phyloP scores from a whole-genome alignment of 192 early-diverging fungal species.

The Podila epigama region DNA sequence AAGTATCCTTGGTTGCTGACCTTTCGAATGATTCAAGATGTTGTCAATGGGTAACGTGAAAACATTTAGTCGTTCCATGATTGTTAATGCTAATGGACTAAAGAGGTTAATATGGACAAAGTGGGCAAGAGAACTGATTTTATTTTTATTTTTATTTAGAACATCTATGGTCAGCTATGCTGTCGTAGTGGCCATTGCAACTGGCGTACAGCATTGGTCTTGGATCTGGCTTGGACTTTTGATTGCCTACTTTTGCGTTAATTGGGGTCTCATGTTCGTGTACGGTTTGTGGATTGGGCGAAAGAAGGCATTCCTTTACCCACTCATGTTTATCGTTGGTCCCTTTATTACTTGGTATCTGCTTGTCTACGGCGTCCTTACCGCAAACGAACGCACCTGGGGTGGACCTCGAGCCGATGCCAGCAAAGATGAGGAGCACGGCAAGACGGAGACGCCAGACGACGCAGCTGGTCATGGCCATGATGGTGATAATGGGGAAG shows the following conservation, averaged over 20 bases:
- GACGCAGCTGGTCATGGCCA: neutral
- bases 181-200: slow-evolving; percentile 1
- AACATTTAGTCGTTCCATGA: neutral
- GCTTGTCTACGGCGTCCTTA: slow-evolving; percentile 20
- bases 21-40: slow-evolving; percentile 18
- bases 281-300: slow-evolving; percentile 17
- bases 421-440: neutral
- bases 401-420: slow-evolving; percentile 20
- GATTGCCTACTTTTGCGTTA: slow-evolving; percentile 1
- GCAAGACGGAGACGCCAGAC: neutral
- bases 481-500: neutral
- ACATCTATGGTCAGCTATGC: slow-evolving; percentile 20
- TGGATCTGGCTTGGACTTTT: slow-evolving; percentile 9
- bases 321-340: slow-evolving; percentile 14
- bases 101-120: no score
- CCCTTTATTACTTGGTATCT: slow-evolving; percentile 24
- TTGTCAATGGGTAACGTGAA: slow-evolving; percentile 13
- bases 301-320: slow-evolving; percentile 14
- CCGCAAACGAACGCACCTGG: slow-evolving; percentile 25
- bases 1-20: slow-evolving; percentile 19
- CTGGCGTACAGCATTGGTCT: slow-evolving; percentile 10
- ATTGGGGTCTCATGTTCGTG: slow-evolving; percentile 16
- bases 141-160: neutral
- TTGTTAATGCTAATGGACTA: no score
- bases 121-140: no score